Evolutionary conservation across 176 grass and related monocot species (phyloP), one percentile per base, ranked within the genome.

Genomic region (Urochloa ruziziensis): DNA sequence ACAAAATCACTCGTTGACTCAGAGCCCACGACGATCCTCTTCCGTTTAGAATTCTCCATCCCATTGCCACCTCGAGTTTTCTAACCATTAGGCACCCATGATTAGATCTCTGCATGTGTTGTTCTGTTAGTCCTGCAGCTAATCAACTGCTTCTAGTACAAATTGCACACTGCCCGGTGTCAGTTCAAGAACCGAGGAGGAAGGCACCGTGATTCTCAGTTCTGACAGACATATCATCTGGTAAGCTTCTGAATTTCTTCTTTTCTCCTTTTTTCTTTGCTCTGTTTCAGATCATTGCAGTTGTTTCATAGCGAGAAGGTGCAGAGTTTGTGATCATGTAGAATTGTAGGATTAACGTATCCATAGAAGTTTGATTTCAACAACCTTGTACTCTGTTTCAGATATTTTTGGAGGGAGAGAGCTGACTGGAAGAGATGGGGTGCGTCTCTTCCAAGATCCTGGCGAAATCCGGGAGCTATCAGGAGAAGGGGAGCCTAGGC

Each of bases 361-460:
- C n/a, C n/a, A n/a, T 56, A 11, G 4, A 10, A 29, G 9, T 37
- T 7, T 67, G 46, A 0, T 54, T 80, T 39, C 12, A 32, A 43
- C 1, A 15, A n/a, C 10, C 1, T 29, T 43, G 21, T 13, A 7
- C 1, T 19, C 6, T 19, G 32, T 68, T 75, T 82, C 78, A 86
- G 72, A 56, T 70, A 16, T 7, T 62, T 30, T 62, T 16, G 59
- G 59, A 62, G 59, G 27, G 59, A 62, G 27, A 16, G 28, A 63
- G 36, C 42, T 53, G 34, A 21, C 25, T 14, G 39, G 4, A 39
- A 76, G 35, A 89, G 71, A 97, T 94, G 93, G 96, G 96, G 58
- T 98, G 96, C 29, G 75, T 93, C 23, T 90, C 91, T 58, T 95
- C 96, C 53, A 96, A 94, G 79, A 61, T 81, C 28, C 58, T 87